phyloP scores from a whole-genome alignment of 768 basidiomycete species.

The Sporobolomyces pararoseus region DNA sequence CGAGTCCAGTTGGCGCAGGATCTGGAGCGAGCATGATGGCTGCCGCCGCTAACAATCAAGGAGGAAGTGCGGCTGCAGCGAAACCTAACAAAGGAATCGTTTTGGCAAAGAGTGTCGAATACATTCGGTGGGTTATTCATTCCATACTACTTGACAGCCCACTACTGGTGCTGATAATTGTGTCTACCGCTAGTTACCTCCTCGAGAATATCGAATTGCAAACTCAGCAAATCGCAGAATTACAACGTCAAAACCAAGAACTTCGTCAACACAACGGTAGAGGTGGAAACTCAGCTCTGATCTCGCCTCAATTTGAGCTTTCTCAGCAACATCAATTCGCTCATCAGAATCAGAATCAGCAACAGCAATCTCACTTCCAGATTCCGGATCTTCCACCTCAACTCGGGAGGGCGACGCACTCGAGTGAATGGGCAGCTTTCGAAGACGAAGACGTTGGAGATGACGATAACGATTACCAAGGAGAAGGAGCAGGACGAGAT shows the following conservation, averaged over 20 bases:
- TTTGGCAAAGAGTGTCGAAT: conserved; percentile 73
- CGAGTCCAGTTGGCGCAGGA: not conserved
- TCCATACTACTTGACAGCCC: not conserved
- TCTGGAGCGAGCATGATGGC: not conserved
- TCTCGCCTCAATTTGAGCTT: not conserved
- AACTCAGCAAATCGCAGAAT: conserved; percentile 26
- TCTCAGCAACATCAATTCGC: not conserved
- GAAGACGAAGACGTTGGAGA: conserved; percentile 17
- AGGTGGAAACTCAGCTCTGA: not conserved
- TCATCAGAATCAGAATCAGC: not conserved
- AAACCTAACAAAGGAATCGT: conserved; percentile 97
- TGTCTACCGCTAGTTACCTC: conserved; percentile 21
- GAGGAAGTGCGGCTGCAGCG: not conserved
- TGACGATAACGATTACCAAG: not conserved
- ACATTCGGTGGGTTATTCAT: conserved; percentile 52
- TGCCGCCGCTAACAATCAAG: not conserved
- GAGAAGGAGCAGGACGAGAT: not conserved
- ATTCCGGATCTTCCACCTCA: not conserved
- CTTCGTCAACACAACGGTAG: conserved; percentile 19
- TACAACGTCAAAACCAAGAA: conserved; percentile 26
- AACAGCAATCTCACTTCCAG: not conserved
- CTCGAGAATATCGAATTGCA: conserved; percentile 37
- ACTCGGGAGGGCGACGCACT: not conserved
- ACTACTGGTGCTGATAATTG: no score
- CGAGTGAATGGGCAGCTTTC: conserved; percentile 4